Evolutionary conservation across 225 moss, liverwort and hornwort species (phyloP), one percentile per base, ranked within the genome.

Genomic region (Pleurozium schreberi): DNA sequence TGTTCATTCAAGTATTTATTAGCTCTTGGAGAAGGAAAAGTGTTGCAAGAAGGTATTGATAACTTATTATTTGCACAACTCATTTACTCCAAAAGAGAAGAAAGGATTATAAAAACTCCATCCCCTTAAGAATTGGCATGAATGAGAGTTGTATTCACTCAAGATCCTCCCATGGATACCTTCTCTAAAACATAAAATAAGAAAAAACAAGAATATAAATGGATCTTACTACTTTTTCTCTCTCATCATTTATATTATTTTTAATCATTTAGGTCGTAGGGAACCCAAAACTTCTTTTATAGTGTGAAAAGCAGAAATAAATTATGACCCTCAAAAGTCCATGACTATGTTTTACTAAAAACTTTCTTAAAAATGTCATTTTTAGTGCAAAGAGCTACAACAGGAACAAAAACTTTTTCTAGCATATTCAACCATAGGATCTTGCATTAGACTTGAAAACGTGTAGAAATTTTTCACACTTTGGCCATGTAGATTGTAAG

Each of bases 191-290:
- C 2, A 17, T 11, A 45, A 18, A 45, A 28, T 45, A 28, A 43
- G 17, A 45, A 3, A 45, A 28, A 10, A 4, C 10, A 73, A 28
- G 6, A 6, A 45, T 43, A 3, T 43, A 27, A 16, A 28, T 43
- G 26, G 2, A 0, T 73, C 2, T 28, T 45, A 17, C n/a, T n/a
- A n/a, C n/a, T 0, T 27, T 9, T 27, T 71, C 5, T 15, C 0
- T 43, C 2, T 70, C 26, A 1, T 70, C 8, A 42, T 42, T 40
- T 26, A 26, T 42, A 42, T 70, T 9, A 42, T 8, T 70, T 42
- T 42, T 42, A 42, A 40, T 4, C 5, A 1, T 26, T 42, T 70
- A 26, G 12, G 14, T 42, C 8, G 5, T 14, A 25, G 14, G 3
- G 8, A 5, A 26, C 4, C 5, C 2, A 8, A 70, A 14, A 8